Percentiles rank a stretch among this genome's conserved stretches.
Evolutionary conservation across 2,329 filamentous ascomycete genomes (phyloP).

Genomic region (Fusarium sp.): DNA sequence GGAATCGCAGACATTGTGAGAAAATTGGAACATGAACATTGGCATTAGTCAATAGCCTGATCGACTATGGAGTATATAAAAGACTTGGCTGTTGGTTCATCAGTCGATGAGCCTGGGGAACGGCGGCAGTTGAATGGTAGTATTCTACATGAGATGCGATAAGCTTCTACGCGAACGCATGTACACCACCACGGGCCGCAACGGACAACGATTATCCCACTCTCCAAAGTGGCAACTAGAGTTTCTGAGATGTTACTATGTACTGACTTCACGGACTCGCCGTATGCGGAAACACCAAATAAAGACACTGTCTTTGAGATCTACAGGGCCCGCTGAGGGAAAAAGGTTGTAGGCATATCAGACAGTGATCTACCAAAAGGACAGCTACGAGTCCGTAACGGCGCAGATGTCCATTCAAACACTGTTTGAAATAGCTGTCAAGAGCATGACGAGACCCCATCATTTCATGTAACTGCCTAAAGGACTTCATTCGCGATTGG

Average conservation of each 20-base stretch:
- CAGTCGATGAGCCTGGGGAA: neutral
- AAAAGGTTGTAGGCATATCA: neutral
- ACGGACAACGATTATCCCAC: neutral
- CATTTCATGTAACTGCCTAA: neutral
- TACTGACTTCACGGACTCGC: neutral
- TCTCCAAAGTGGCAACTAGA: neutral
- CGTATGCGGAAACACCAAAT: neutral
- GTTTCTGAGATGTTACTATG: neutral
- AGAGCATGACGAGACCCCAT: neutral
- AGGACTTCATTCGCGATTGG: neutral
- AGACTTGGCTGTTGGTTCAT: neutral
- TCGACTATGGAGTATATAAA: neutral
- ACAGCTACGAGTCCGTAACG: neutral
- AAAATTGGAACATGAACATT: neutral
- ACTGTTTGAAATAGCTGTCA: neutral
- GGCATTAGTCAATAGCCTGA: neutral
- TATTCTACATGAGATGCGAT: neutral
- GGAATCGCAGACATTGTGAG: neutral
- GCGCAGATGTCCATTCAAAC: accelerated
- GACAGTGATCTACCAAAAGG: neutral
- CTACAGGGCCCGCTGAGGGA: neutral
- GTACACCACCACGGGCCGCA: neutral
- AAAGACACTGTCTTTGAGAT: neutral
- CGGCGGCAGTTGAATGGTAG: neutral
- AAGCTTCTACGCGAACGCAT: neutral